These are phyloP conservation scores for Halteria grandinella DNA, from an alignment of 73 alveolate genomes.

Conservation along the genomic window DNA sequence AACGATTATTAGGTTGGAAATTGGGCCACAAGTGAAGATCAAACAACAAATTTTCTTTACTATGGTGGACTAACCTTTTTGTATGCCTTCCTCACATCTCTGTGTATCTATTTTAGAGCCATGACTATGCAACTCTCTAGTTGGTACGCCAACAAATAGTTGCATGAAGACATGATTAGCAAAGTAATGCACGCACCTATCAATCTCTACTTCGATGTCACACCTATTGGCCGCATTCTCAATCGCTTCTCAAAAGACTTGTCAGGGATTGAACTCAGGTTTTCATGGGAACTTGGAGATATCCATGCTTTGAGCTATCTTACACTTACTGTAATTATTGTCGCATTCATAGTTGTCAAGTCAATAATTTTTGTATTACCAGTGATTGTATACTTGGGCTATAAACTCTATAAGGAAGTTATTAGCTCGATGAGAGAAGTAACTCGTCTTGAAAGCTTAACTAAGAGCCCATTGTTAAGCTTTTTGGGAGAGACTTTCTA, in stretches of 20 bases:
- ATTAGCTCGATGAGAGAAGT: constrained; percentile 74
- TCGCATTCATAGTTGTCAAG: constrained; percentile 43
- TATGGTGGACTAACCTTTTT: constrained; percentile 64
- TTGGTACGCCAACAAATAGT: neutral
- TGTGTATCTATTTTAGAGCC: neutral
- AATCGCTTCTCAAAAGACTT: constrained; percentile 85
- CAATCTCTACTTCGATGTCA: constrained; percentile 87
- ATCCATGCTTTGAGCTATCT: neutral
- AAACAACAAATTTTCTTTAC: neutral
- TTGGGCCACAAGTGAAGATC: constrained; percentile 31
- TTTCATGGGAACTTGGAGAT: neutral
- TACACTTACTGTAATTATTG: neutral
- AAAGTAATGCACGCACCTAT: constrained; percentile 80
- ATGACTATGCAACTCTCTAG: neutral
- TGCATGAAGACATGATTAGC: neutral
- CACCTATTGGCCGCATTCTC: constrained; percentile 90
- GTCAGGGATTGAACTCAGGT: constrained; percentile 57
- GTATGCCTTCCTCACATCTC: neutral
- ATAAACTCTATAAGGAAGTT: constrained; percentile 27
- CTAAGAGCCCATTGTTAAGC: constrained; percentile 79
- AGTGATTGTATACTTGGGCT: constrained; percentile 24
- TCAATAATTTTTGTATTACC: constrained; percentile 46
- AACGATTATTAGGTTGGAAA: constrained; percentile 22
- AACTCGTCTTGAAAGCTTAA: constrained; percentile 72
- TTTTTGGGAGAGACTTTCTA: constrained; percentile 75